Conservation (phyloP, 441 rosid species). For the Melianthus villosus region DNA sequence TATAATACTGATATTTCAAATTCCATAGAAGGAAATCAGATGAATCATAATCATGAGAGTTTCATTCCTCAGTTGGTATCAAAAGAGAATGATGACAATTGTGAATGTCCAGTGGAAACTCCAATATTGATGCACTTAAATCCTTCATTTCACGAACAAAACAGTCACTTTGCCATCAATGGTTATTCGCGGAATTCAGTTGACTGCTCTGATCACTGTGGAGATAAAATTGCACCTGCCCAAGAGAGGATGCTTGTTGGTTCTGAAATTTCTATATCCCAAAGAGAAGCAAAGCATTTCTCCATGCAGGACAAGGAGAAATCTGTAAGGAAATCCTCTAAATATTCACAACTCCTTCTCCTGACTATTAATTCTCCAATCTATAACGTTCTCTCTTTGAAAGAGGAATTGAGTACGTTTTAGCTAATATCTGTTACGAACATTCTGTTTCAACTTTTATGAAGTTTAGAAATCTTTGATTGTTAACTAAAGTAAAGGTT, state of each 20-base stretch:
- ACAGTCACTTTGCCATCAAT: slow-evolving; percentile 13
- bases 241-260: slow-evolving; percentile 18
- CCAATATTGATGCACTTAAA: slow-evolving; percentile 10
- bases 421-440: too few species aligned
- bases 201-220: slow-evolving; percentile 7
- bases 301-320: slow-evolving; percentile 21
- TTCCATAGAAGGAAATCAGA: slow-evolving; percentile 12
- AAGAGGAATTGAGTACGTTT: too few species aligned
- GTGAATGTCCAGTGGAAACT: slow-evolving; percentile 13
- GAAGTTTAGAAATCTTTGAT: too few species aligned
- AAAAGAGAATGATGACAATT: slow-evolving; percentile 13
- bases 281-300: slow-evolving; percentile 9
- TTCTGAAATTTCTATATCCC: slow-evolving; percentile 11
- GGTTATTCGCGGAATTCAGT: slow-evolving; percentile 9
- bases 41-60: slow-evolving; percentile 7
- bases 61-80: slow-evolving; percentile 12
- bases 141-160: slow-evolving; percentile 9
- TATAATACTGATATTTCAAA: slow-evolving; percentile 13
- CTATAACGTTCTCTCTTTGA: too few species aligned
- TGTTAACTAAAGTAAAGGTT: too few species aligned
- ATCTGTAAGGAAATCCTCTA: slow-evolving; percentile 15
- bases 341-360: too few species aligned
- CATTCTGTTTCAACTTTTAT: too few species aligned
- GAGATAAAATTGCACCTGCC: slow-evolving; percentile 9
- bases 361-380: too few species aligned